Base-by-base conservation (phyloP, 148 eudicot species). In the Agrostemma githago region DNA sequence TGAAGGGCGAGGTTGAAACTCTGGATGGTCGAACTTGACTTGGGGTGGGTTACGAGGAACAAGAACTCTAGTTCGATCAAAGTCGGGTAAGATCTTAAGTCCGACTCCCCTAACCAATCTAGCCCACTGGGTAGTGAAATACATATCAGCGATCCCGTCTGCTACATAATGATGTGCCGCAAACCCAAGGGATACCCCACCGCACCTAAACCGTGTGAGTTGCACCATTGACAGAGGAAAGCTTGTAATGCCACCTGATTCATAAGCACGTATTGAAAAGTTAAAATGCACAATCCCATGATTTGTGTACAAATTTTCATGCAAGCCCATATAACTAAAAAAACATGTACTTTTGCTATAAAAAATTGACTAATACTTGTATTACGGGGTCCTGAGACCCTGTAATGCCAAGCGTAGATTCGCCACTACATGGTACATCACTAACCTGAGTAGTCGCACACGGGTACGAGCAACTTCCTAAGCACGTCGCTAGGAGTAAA, bases 401-500 rank as follows among this genome's bases (percentile, higher is more conserved):
- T 26, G 34, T 1, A 26, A 26, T 26, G 34, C 34, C 1, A 26
- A 26, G 34, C 34, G 1, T 26, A 26, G 34, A 26, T 26, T 1
- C 1, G 34, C 1, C 34, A 26, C 34, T 26, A 0, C 34, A 26
- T 0, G 0, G 34, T 26, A 26, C 34, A 26, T 26, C 6, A 38
- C 46, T 39, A 14, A 64, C 68, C 53, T 4, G 79, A 48, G 60
- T 86, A 82, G 61, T 82, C 89, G 34, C 81, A 84, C 4, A 65
- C 20, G 3, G 89, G 89, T 38, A 75, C 8, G 11, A 80, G 79
- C 68, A 86, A 70, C 44, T 54, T 71, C 51, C 78, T 72, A n/a
- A 84, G 81, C 74, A 78, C 79, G 68, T 75, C 46, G 2, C 78
- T 83, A 3, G 89, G 89, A 42, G 76, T 81, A 72, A 86, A 86